Evolutionary conservation across 1,284 basidiomycete species (phyloP).

Genomic region (Inonotus obliquus): DNA sequence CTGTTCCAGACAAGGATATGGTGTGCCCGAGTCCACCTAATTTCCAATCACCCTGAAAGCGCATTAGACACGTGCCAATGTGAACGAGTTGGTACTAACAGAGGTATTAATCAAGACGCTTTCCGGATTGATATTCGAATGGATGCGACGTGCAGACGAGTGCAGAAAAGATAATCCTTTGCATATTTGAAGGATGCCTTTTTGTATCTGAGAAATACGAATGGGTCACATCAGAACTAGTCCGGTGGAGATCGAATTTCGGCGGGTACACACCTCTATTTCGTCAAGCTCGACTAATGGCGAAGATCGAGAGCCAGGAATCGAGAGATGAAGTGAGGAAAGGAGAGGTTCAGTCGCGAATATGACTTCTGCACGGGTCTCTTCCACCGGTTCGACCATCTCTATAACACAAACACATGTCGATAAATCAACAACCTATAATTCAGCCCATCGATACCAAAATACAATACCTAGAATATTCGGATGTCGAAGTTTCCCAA

Average conservation of each 20-base stretch:
- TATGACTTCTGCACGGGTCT: conserved; percentile 81
- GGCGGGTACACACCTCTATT: conserved; percentile 63
- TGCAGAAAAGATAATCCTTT: conserved; percentile 94
- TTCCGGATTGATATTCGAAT: conserved; percentile 87
- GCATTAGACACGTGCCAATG: neutral
- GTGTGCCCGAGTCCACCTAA: conserved; percentile 87
- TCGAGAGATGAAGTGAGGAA: conserved; percentile 72
- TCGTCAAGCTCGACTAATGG: conserved; percentile 77
- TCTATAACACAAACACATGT: conserved; percentile 48
- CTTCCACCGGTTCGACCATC: conserved; percentile 98
- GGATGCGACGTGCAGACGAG: conserved; percentile 85
- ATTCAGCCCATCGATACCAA: conserved; percentile 19
- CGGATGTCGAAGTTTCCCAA: conserved; percentile 87
- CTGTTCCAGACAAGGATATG: conserved; percentile 67
- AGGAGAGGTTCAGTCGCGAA: conserved; percentile 92
- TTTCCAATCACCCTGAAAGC: conserved; percentile 94
- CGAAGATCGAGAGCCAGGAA: conserved; percentile 53
- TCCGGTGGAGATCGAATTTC: neutral
- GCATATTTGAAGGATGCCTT: conserved; percentile 91
- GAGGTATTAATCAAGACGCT: conserved; percentile 84
- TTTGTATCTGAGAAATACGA: conserved; percentile 72
- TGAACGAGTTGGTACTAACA: conserved; percentile 42
- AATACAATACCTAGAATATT: conserved; percentile 86
- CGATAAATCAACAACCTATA: neutral
- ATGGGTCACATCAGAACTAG: neutral